Evolutionary conservation across 129 eudicot genomes (phyloP).

Genomic region (Dittrichia graveolens): DNA sequence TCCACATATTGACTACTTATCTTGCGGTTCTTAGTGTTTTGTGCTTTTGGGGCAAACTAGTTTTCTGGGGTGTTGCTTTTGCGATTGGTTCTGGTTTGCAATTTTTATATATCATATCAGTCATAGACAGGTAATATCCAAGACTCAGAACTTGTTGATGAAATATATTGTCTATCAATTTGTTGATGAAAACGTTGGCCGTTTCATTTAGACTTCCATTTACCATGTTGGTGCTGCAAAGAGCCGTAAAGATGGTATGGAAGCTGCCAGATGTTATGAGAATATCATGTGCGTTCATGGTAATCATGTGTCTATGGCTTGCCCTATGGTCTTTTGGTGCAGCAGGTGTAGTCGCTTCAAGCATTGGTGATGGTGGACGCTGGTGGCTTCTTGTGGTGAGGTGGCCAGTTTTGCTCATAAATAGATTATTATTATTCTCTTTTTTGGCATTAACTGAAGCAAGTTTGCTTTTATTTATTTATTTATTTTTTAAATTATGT

Average conservation of each 20-base stretch:
- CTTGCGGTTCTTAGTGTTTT: constrained; percentile 88
- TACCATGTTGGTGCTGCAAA: constrained; percentile 89
- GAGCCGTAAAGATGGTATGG: constrained; percentile 93
- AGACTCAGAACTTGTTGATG: not conserved
- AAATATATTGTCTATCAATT: not conserved
- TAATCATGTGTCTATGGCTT: constrained; percentile 86
- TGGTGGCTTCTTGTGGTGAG: constrained; percentile 99
- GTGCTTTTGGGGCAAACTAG: constrained; percentile 79
- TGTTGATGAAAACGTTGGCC: not conserved
- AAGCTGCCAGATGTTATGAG: constrained; percentile 77
- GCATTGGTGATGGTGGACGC: constrained; percentile 81
- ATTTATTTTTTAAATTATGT: not conserved
- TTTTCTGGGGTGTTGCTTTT: constrained; percentile 89
- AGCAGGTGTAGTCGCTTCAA: constrained; percentile 92
- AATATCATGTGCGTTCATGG: constrained; percentile 74
- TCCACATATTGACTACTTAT: constrained; percentile 87
- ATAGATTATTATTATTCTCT: not conserved
- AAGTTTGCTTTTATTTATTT: not conserved
- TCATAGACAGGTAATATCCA: constrained; percentile 76
- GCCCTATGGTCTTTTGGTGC: constrained; percentile 95
- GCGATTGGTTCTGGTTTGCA: constrained; percentile 89
- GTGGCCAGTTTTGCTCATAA: constrained; percentile 69
- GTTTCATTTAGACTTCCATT: constrained; percentile 66
- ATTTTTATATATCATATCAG: constrained; percentile 89
- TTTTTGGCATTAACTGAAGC: not conserved